phyloP scores from a whole-genome alignment of 2,329 filamentous ascomycete genomes.

The Rosellinia necatrix region DNA sequence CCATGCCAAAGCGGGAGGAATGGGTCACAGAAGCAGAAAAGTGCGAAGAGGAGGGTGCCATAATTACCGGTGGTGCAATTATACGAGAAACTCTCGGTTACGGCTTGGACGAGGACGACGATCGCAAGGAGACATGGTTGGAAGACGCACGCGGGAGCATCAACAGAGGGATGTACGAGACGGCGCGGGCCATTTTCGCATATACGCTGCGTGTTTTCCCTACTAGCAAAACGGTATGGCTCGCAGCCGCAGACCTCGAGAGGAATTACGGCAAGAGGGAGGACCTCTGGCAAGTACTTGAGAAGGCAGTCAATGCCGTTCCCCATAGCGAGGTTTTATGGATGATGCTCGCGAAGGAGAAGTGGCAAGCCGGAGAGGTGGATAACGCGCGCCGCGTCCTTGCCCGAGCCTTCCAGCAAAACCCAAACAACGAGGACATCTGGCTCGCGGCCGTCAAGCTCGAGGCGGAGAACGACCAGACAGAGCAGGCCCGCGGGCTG shows the following conservation, averaged over 20 bases:
- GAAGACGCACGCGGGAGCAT: constrained; percentile 88
- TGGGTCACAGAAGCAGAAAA: constrained; percentile 96
- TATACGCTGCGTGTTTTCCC: constrained; percentile 89
- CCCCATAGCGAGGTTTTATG: constrained; percentile 89
- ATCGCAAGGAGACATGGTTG: constrained; percentile 94
- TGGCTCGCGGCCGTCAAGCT: constrained; percentile 97
- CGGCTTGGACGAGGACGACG: constrained; percentile 92
- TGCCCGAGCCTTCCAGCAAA: constrained; percentile 88
- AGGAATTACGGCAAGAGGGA: constrained; percentile 86
- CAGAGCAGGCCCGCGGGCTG: constrained; percentile 79
- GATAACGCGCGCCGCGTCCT: constrained; percentile 86
- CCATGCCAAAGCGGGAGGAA: constrained; percentile 96
- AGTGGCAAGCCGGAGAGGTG: constrained; percentile 85
- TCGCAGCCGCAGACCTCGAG: constrained; percentile 88
- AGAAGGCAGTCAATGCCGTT: constrained; percentile 92
- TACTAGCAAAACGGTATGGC: constrained; percentile 85
- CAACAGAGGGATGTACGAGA: constrained; percentile 81
- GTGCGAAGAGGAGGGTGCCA: constrained; percentile 89
- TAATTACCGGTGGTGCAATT: constrained; percentile 85
- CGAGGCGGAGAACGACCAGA: constrained; percentile 86
- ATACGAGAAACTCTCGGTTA: constrained; percentile 92
- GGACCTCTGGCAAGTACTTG: constrained; percentile 80
- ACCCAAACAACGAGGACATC: constrained; percentile 96
- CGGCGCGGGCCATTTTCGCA: constrained; percentile 89
- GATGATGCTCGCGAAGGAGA: constrained; percentile 95